Base-by-base conservation (phyloP, 1,284 basidiomycete genomes). In the Chondrostereum purpureum region DNA sequence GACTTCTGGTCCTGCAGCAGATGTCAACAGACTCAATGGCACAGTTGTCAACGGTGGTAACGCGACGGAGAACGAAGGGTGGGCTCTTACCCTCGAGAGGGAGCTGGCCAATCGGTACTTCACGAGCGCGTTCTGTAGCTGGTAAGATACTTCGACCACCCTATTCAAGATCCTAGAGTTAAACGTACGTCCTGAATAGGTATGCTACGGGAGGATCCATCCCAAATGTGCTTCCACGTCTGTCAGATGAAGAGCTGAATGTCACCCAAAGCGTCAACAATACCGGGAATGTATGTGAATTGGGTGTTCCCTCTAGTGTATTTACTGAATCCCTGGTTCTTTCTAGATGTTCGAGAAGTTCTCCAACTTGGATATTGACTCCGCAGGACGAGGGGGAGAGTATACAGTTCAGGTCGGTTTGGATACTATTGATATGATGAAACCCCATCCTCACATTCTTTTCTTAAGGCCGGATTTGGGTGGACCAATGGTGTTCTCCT, bases 291-390 rank as follows among this genome's bases (percentile, higher is more conserved):
- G 80, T 85, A 55, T 50, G 81, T n/a, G n/a, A n/a, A n/a, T n/a
- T n/a, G n/a, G n/a, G n/a, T n/a, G n/a, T n/a, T n/a, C n/a, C n/a
- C n/a, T n/a, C n/a, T n/a, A n/a, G n/a, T n/a, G n/a, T n/a, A n/a
- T n/a, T n/a, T n/a, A n/a, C n/a, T n/a, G n/a, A n/a, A n/a, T n/a
- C n/a, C n/a, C n/a, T n/a, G n/a, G n/a, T n/a, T n/a, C n/a, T n/a
- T 16, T 24, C 45, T 46, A 92, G 80, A 93, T 93, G 88, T 94
- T 88, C 57, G 92, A 95, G 59, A 95, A 95, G 61, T 87, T 87
- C 62, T 85, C 82, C 1, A 75, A 71, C 43, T 63, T 79, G 2
- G 83, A 94, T 50, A 74, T 92, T 18, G 88, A 93, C 62, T 87
- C 85, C 1, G 86, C 89, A 0, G 92, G 92, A 3, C 73, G 73